Percentiles rank a stretch among this genome's conserved stretches.
These are phyloP conservation scores for Pichia sp. DNA, from an alignment of 1,139 yeast species.

Conservation along the genomic window DNA sequence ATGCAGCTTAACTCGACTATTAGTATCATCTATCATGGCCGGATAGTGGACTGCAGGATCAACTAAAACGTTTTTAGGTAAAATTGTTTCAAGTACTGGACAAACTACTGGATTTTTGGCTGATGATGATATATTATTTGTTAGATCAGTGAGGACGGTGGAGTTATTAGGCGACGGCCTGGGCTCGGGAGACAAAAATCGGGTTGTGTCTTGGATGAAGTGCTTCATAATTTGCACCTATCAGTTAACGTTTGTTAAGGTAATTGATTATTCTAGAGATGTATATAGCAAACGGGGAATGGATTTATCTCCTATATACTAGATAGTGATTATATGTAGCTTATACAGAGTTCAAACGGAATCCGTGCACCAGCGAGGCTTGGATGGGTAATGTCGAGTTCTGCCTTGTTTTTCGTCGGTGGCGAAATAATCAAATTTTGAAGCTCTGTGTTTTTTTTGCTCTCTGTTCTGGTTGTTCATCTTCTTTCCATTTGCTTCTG, in stretches of 20 bases:
- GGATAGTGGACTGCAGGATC: not conserved
- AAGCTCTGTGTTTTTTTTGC: not conserved
- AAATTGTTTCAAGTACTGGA: not conserved
- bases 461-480: not conserved
- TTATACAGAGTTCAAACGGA: not conserved
- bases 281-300: no score
- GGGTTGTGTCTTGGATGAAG: not conserved
- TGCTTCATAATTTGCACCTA: not conserved
- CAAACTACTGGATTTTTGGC: not conserved
- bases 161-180: not conserved
- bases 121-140: not conserved
- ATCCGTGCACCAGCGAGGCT: not conserved
- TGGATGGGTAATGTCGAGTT: no score
- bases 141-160: not conserved
- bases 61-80: not conserved
- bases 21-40: not conserved
- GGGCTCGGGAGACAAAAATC: constrained; percentile 2
- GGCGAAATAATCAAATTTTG: not conserved
- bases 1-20: not conserved
- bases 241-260: not conserved
- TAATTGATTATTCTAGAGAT: no score
- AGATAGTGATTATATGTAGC: no score
- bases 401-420: not conserved
- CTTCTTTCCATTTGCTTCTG: not conserved
- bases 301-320: no score